Evolutionary conservation across 495 filamentous ascomycete species (phyloP).

Genomic region (Jackrogersella minutella): DNA sequence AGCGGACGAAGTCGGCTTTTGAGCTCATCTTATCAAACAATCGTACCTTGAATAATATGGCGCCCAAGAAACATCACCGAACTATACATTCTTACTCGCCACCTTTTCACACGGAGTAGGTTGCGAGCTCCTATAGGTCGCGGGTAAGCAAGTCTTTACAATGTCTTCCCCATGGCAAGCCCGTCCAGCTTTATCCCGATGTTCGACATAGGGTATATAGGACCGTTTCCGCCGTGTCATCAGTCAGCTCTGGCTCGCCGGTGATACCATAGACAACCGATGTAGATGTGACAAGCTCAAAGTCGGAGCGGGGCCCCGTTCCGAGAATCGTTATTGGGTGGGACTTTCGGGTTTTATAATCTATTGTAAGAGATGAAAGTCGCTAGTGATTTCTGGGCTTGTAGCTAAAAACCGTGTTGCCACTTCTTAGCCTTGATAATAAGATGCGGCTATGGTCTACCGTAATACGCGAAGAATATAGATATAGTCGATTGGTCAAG

Average conservation of each 20-base stretch:
- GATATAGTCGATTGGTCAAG: conserved; percentile 18
- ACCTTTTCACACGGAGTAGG: conserved; percentile 13
- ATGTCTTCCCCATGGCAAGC: conserved; percentile 6
- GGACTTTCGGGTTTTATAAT: not conserved
- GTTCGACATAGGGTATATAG: not conserved
- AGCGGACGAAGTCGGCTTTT: conserved; percentile 10
- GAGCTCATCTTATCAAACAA: not conserved
- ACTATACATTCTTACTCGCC: not conserved
- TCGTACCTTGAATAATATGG: conserved; percentile 9
- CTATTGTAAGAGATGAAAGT: not conserved
- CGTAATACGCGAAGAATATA: conserved; percentile 2
- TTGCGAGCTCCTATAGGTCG: conserved; percentile 2
- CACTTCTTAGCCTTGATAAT: not conserved
- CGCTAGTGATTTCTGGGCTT: conserved; percentile 5
- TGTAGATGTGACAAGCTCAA: not conserved
- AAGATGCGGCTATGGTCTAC: not conserved
- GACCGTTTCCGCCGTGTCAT: not conserved
- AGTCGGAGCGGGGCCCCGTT: not conserved
- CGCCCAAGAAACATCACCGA: conserved; percentile 3
- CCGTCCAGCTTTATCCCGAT: conserved; percentile 7
- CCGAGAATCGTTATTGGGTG: not conserved
- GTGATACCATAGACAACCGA: not conserved
- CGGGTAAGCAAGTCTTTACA: conserved; percentile 18
- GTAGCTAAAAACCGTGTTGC: conserved; percentile 12
- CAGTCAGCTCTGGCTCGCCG: not conserved